These are phyloP conservation scores for Calendula officinalis DNA, from an alignment of 129 eudicot species.

Conservation along the genomic window DNA sequence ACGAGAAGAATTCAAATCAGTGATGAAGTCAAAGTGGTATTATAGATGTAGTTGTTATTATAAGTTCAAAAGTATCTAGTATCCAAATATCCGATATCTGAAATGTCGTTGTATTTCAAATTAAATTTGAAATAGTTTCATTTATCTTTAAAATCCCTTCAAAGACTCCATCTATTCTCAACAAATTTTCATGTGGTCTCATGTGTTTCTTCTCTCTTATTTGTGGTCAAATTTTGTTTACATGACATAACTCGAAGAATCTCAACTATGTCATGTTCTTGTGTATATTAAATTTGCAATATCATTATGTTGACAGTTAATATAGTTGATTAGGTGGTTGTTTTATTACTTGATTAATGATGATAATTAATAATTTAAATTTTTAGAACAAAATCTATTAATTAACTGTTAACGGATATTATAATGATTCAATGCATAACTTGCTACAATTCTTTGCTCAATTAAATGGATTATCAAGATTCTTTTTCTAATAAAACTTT, in stretches of 20 bases:
- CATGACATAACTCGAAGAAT: conserved; percentile 35
- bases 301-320: conserved; percentile 36
- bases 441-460: conserved; percentile 8
- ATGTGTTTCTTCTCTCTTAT: conserved; percentile 29
- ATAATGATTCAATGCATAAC: conserved; percentile 34
- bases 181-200: conserved; percentile 37
- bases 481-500: not conserved
- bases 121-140: not conserved
- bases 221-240: conserved; percentile 34
- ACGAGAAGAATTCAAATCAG: too few species aligned
- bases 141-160: conserved; percentile 17
- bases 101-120: not conserved
- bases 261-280: conserved; percentile 40
- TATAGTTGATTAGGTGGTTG: conserved; percentile 44
- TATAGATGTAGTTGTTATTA: too few species aligned
- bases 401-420: conserved; percentile 23
- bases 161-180: conserved; percentile 18
- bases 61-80: too few species aligned
- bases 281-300: conserved; percentile 17
- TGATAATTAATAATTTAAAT: not conserved
- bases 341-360: conserved; percentile 11
- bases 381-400: conserved; percentile 30
- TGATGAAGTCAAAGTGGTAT: too few species aligned
- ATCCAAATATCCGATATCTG: too few species aligned
- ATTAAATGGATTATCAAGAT: conserved; percentile 20